Evolutionary conservation across 371 early-diverging fungal genomes (phyloP).

Genomic region (Mucor circinelloides): DNA sequence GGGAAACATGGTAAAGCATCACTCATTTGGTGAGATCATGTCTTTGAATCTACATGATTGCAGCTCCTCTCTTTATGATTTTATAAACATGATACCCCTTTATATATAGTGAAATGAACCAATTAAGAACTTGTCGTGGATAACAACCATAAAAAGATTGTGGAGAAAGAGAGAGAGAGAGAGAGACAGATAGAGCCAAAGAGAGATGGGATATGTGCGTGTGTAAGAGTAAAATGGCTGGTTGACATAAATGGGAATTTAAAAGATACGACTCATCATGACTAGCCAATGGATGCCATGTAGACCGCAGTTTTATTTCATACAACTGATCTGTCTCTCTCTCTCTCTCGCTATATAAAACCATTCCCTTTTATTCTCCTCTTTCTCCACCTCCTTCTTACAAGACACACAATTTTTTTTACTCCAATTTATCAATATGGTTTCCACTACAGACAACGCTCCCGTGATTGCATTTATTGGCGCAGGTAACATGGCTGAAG

Average conservation of each 20-base stretch:
- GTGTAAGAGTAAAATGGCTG: neutral
- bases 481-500: slow-evolving; percentile 95
- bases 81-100: neutral
- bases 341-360: neutral
- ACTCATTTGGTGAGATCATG: neutral
- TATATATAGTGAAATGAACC: neutral
- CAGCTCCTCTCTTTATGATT: neutral
- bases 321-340: neutral
- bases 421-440: neutral
- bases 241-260: slow-evolving; percentile 5
- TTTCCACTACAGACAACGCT: neutral
- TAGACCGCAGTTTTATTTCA: neutral
- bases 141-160: slow-evolving; percentile 3
- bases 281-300: slow-evolving; percentile 15
- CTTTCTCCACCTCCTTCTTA: neutral
- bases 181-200: no score
- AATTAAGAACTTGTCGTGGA: slow-evolving; percentile 4
- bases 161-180: neutral
- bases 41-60: neutral
- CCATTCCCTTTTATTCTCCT: no score
- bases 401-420: neutral
- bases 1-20: neutral
- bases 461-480: slow-evolving; percentile 76
- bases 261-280: slow-evolving; percentile 23
- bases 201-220: neutral